Percentiles rank a stretch among this genome's conserved stretches.
Evolutionary conservation across 805 yeast genomes (phyloP).

Genomic region (Phaffomyces antillensis): DNA sequence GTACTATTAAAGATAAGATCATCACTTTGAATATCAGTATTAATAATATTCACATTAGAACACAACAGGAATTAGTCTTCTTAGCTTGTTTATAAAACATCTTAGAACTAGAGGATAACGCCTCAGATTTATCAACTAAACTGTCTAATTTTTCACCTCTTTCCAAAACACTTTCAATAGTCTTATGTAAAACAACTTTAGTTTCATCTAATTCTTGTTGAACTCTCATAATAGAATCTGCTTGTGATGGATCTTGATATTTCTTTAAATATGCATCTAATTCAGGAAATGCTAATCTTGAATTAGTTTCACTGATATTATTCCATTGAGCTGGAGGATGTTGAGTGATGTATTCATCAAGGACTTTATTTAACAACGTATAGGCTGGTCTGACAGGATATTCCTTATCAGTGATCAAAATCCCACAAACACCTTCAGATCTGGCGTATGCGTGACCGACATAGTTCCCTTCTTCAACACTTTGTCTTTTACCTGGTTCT

Average conservation of each 20-base stretch:
- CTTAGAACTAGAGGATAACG: conserved; percentile 77
- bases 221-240: conserved; percentile 93
- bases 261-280: conserved; percentile 66
- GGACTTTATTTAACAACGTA: conserved; percentile 79
- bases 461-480: conserved; percentile 81
- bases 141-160: conserved; percentile 95
- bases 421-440: conserved; percentile 87
- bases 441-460: conserved; percentile 89
- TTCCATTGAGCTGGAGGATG: conserved; percentile 75
- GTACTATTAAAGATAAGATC: no score
- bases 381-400: conserved; percentile 97
- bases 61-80: conserved; percentile 87
- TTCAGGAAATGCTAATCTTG: conserved; percentile 46
- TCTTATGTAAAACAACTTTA: conserved; percentile 90
- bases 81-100: conserved; percentile 97
- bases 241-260: conserved; percentile 96
- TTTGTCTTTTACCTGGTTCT: conserved; percentile 82
- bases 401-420: conserved; percentile 87
- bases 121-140: conserved; percentile 92
- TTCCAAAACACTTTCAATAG: conserved; percentile 88
- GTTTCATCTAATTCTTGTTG: conserved; percentile 98
- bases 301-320: conserved; percentile 35
- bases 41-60: conserved; percentile 36
- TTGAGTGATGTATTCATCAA: conserved; percentile 82
- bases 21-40: no score